These are phyloP conservation scores for Trichosporon ovoides DNA, from an alignment of 1,284 basidiomycete genomes.

Conservation along the genomic window DNA sequence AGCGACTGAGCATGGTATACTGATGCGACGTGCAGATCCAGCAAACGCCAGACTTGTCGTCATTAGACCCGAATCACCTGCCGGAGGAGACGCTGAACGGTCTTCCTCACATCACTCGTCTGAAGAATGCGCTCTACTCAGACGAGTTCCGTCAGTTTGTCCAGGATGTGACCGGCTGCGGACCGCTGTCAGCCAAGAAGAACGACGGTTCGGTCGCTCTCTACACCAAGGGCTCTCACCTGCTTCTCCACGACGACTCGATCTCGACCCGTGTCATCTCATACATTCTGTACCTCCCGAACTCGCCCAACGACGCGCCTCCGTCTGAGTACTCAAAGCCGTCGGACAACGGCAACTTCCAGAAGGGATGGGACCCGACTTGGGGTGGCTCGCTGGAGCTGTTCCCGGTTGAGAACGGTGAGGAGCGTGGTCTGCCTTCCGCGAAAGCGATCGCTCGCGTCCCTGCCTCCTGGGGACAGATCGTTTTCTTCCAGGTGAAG, in stretches of 20 bases:
- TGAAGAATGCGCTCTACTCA: constrained; percentile 92
- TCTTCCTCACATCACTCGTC: constrained; percentile 69
- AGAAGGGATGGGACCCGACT: constrained; percentile 62
- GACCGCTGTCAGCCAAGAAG: constrained; percentile 80
- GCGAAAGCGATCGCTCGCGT: constrained; percentile 39
- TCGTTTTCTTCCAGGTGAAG: constrained; percentile 83
- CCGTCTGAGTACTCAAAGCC: constrained; percentile 26
- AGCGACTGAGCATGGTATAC: not conserved
- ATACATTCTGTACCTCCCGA: constrained; percentile 95
- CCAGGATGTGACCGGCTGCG: constrained; percentile 84
- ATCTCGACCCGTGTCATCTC: constrained; percentile 92
- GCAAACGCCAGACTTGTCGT: constrained; percentile 95
- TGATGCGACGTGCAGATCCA: constrained; percentile 61
- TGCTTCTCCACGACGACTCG: constrained; percentile 96
- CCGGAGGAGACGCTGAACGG: constrained; percentile 57
- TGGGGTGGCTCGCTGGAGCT: constrained; percentile 95
- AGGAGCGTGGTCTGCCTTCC: constrained; percentile 44
- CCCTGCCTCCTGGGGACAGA: constrained; percentile 80
- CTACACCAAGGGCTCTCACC: constrained; percentile 81
- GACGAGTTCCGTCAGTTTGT: constrained; percentile 76
- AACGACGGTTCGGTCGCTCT: constrained; percentile 95
- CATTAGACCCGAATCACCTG: constrained; percentile 67
- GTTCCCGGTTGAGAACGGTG: constrained; percentile 60
- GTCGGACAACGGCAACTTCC: constrained; percentile 39
- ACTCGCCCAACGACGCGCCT: constrained; percentile 60